Base-by-base conservation (phyloP, 495 filamentous ascomycete species). In the Annulohypoxylon stygium region DNA sequence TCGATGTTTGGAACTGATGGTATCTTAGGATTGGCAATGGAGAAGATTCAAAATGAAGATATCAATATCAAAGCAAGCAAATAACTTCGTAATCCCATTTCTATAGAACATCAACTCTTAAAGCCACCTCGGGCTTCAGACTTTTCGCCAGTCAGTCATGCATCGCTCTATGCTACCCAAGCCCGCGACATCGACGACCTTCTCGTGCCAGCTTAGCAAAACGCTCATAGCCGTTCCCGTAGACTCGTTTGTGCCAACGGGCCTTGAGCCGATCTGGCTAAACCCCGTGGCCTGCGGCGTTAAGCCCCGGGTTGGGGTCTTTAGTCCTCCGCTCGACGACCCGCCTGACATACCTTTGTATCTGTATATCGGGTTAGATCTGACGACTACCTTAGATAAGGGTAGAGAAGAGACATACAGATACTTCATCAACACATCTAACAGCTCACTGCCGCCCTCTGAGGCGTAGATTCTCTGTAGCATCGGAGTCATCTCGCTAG, bases 121-220 rank as follows among this genome's bases (percentile, higher is more conserved):
- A 54, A 54, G 16, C 10, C 11, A 11, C 12, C 4, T 43, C 7
- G 10, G 37, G 11, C 47, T 51, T 50, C 84, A 97, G 72, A 97
- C 93, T 70, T 90, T 97, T 78, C 94, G 86, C 81, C 93, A 90
- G 85, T 98, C 95, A 25, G 93, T 93, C 94, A 98, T 97, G 59
- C 92, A 90, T 71, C 95, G 86, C 70, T 93, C 91, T 83, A 98
- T 95, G 80, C 91, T 90, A 16, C 94, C 95, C 74, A 92, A 86
- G 41, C 95, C 95, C 18, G 93, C 90, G 74, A 98, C 88, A 75
- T 97, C 94, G 2, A 97, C 93, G 51, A 97, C 84, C 86, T 97
- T 97, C 87, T 98, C 94, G 77, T 97, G 94, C 94, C 94, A 98
- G 78, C 92, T 97, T 71, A 98, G 82, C 76, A 98, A 77, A 50